Base-by-base conservation (phyloP, 1,284 basidiomycete species). In the Moniliella sp. region DNA sequence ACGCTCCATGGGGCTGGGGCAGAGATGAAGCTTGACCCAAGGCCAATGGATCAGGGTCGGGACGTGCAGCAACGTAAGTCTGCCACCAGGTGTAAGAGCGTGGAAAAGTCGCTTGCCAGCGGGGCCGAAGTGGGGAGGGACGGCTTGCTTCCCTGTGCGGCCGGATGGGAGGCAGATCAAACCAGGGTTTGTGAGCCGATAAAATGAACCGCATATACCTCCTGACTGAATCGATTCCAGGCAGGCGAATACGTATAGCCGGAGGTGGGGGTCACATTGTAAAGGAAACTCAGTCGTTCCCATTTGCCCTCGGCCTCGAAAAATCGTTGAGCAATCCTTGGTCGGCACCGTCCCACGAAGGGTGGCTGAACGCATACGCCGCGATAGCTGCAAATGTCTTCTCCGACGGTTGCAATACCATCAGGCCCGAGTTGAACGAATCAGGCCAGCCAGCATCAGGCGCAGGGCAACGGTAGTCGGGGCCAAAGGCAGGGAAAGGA, bases 401-500 rank as follows among this genome's bases (percentile, higher is more conserved):
- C 43, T 76, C 67, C 1, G 75, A 73, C 0, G 88, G 88, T 25
- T 69, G 70, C 28, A 86, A 64, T 34, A 93, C 80, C 65, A 97
- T 72, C 28, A 94, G 74, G 25, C 88, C 88, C 15, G 84, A 88
- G 61, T 97, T 97, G 67, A 97, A 94, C 38, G 88, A 84, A 62
- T 97, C 88, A 25, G 88, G 88, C 88, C 88, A 97, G 45, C 88
- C 88, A 16, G 82, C 79, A 61, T 97, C 88, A 4, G 88, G 82
- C n/a, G 75, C 78, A 7, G 88, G 8, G 88, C 21, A 23, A n/a
- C 21, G 7, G n/a, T n/a, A n/a, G n/a, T n/a, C n/a, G n/a, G n/a
- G n/a, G n/a, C n/a, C n/a, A n/a, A n/a, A n/a, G n/a, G n/a, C n/a
- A 23, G 21, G 8, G 11, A 13, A 32, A 44, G 78, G 78, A 39